Evolutionary conservation across 169 alveolate genomes (phyloP), one percentile per base, ranked within the genome.

Genomic region (Eimeria maxima): DNA sequence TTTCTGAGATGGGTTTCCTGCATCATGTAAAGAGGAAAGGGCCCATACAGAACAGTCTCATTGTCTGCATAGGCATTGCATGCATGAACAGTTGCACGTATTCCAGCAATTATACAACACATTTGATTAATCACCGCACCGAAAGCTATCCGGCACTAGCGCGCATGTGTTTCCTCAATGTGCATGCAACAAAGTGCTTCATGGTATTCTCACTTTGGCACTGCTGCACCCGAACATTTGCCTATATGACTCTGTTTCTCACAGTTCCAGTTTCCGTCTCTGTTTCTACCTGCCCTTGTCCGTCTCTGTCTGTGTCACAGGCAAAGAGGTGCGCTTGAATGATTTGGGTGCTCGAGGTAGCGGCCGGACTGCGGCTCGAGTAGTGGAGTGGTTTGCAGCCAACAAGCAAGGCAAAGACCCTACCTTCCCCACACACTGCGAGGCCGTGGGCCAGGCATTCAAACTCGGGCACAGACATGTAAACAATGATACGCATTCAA

Each of bases 361-460:
- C 33, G 87, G 87, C 22, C 76, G 78, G 8, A 33, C 60, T 2
- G 57, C 73, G 22, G 80, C 95, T 16, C 60, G 84, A 18, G 95
- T 92, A 20, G 91, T 78, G 73, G 95, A 92, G 84, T 92, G 95
- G 95, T 92, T 92, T 63, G 74, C 38, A 50, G 87, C 95, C 1
- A 6, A 33, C 55, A 55, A 27, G 92, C 92, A 63, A 3, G 95
- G 95, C 60, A 92, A 92, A 27, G 91, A 92, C 24, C 92, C 92
- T 1, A 11, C 91, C 16, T 92, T 92, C 57, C 71, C 95, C 22
- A 14, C 69, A 5, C 29, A 16, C 24, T 86, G 88, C 60, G 92
- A 57, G 38, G 42, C 71, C 38, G 87, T 86, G 6, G 95, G 95
- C 3, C 86, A 14, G 3, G 73, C 92, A 1, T 55, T 57, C 45